Conservation (phyloP, 805 yeast species). For the Candida krabiensis region DNA sequence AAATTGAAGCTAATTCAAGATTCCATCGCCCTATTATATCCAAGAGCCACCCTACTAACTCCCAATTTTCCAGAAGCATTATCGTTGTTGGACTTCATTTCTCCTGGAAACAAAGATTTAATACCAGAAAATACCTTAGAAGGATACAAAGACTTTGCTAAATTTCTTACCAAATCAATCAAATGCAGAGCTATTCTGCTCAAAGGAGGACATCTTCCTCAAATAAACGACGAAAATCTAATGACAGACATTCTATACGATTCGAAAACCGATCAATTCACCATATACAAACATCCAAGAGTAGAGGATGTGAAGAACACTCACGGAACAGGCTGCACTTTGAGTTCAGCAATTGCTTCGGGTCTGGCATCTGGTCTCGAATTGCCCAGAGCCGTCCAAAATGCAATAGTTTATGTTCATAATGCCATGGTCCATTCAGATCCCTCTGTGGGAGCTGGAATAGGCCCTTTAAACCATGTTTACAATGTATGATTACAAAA, state of each 20-base stretch:
- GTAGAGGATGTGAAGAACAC: conserved; percentile 51
- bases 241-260: conserved; percentile 58
- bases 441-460: conserved; percentile 45
- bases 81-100: conserved; percentile 10
- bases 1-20: conserved; percentile 33
- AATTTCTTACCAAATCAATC: conserved; percentile 34
- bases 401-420: conserved; percentile 65
- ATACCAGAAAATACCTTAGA: conserved; percentile 24
- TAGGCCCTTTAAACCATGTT: conserved; percentile 74
- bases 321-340: conserved; percentile 89
- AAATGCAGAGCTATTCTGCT: conserved; percentile 46
- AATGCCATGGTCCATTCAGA: conserved; percentile 51
- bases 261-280: conserved; percentile 34
- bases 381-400: conserved; percentile 49
- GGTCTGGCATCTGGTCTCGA: conserved; percentile 57
- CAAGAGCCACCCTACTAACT: conserved; percentile 60
- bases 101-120: conserved; percentile 20
- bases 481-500: conserved; percentile 2
- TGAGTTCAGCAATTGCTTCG: conserved; percentile 76
- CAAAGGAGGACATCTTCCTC: conserved; percentile 81
- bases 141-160: conserved; percentile 32
- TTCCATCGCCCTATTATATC: conserved; percentile 43
- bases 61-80: conserved; percentile 75
- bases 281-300: conserved; percentile 45
- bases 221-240: conserved; percentile 32